These are phyloP conservation scores for Suillus placidus DNA, from an alignment of 768 basidiomycete genomes.

Conservation along the genomic window DNA sequence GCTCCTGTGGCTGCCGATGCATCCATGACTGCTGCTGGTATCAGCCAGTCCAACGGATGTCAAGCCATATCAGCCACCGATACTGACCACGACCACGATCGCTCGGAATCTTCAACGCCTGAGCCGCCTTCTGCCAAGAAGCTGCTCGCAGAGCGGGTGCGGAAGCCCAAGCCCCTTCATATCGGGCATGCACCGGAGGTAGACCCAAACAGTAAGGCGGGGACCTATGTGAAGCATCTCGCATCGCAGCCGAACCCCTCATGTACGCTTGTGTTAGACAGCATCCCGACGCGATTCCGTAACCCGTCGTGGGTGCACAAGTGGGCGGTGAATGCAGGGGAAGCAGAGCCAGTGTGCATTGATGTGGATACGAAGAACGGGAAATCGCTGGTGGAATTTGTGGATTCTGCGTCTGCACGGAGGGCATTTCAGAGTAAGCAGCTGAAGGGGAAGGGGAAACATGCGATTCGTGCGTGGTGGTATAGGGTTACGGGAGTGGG, in stretches of 20 bases:
- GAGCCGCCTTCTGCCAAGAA: not conserved
- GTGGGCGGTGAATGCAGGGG: constrained; percentile 47
- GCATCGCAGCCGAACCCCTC: constrained; percentile 43
- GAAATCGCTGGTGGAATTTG: constrained; percentile 57
- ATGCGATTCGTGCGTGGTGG: constrained; percentile 20
- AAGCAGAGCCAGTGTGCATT: constrained; percentile 40
- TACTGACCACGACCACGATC: not conserved
- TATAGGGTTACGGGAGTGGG: constrained; percentile 14
- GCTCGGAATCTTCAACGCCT: not conserved
- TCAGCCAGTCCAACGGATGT: not conserved
- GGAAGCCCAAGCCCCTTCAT: constrained; percentile 12
- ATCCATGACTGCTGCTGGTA: not conserved
- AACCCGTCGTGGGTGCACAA: constrained; percentile 42
- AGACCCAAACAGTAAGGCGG: constrained; percentile 49
- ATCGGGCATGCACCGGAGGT: constrained; percentile 53
- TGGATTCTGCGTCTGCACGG: constrained; percentile 44
- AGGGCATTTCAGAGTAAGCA: constrained; percentile 46
- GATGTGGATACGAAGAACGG: constrained; percentile 44
- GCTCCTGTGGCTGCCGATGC: not conserved
- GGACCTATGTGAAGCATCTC: constrained; percentile 42
- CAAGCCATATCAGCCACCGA: not conserved
- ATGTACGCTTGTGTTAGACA: constrained; percentile 58
- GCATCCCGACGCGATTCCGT: constrained; percentile 53
- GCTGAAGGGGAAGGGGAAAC: constrained; percentile 41
- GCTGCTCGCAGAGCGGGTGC: not conserved